These are phyloP conservation scores for Mrakia gelida DNA, from an alignment of 768 basidiomycete species.

Conservation along the genomic window DNA sequence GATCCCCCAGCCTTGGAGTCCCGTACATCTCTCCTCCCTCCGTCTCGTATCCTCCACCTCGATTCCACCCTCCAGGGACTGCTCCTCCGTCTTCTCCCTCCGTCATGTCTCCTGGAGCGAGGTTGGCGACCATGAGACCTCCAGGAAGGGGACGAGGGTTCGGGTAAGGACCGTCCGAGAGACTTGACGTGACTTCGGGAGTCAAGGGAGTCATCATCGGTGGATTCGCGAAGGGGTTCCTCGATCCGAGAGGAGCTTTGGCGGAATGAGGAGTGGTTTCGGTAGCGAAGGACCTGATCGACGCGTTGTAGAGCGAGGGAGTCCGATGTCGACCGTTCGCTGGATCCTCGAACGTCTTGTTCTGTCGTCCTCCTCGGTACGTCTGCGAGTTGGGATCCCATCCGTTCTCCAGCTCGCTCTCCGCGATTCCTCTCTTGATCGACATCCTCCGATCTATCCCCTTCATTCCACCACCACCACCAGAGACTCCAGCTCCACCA, in stretches of 20 bases:
- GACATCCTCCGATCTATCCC: not conserved
- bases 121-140: conserved; percentile 2
- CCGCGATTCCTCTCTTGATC: conserved; percentile 14
- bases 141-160: conserved; percentile 3
- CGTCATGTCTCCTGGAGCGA: conserved; percentile 8
- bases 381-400: conserved; percentile 10
- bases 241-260: not conserved
- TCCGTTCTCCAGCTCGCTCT: conserved; percentile 11
- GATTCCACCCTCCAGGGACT: not conserved
- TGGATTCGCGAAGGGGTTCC: conserved; percentile 2
- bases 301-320: not conserved
- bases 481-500: not conserved
- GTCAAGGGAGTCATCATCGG: not conserved
- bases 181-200: not conserved
- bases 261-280: too few species aligned
- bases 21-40: not conserved
- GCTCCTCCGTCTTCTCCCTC: not conserved
- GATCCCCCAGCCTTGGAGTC: conserved; percentile 6
- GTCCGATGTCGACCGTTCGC: not conserved
- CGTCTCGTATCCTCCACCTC: conserved; percentile 3
- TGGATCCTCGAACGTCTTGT: conserved; percentile 10
- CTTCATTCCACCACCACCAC: not conserved
- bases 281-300: not conserved
- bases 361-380: not conserved
- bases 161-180: conserved; percentile 8